Evolutionary conservation across 192 early-diverging fungal species (phyloP).

Genomic region (Podila epigama): DNA sequence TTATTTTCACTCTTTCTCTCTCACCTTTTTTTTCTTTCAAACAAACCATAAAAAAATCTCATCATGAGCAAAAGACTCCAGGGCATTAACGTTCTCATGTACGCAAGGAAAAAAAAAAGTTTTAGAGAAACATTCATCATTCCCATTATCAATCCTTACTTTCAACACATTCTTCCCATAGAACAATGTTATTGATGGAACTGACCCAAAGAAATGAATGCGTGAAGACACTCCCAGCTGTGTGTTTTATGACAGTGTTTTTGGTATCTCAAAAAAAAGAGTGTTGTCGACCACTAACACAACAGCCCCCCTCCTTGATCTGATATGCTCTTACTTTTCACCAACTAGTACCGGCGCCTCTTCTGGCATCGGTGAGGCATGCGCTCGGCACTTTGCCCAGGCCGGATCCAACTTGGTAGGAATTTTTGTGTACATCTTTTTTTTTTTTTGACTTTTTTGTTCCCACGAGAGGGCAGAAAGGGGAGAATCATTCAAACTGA

Average conservation of each 20-base stretch:
- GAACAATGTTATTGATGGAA: too few species aligned
- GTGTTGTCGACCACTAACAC: too few species aligned
- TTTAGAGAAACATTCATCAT: neutral
- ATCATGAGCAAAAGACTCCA: slow-evolving; percentile 30
- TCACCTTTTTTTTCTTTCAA: neutral
- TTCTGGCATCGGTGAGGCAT: slow-evolving; percentile 76
- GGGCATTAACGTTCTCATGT: slow-evolving; percentile 39
- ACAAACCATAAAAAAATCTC: neutral
- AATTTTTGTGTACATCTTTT: neutral
- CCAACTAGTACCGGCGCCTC: slow-evolving; percentile 71
- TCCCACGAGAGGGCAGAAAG: too few species aligned
- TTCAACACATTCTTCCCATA: neutral
- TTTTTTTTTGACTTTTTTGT: neutral
- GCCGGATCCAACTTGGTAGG: slow-evolving; percentile 64
- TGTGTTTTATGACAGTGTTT: too few species aligned
- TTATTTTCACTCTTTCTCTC: neutral
- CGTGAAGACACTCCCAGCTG: neutral
- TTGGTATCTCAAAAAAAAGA: too few species aligned
- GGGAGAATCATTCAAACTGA: too few species aligned
- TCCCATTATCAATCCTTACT: neutral
- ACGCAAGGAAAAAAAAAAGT: neutral
- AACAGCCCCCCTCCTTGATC: too few species aligned
- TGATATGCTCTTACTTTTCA: too few species aligned
- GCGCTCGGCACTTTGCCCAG: slow-evolving; percentile 71
- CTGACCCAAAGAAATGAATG: neutral